These are phyloP conservation scores for Penicillium sp. DNA, from an alignment of 2,329 filamentous ascomycete genomes.

Conservation along the genomic window DNA sequence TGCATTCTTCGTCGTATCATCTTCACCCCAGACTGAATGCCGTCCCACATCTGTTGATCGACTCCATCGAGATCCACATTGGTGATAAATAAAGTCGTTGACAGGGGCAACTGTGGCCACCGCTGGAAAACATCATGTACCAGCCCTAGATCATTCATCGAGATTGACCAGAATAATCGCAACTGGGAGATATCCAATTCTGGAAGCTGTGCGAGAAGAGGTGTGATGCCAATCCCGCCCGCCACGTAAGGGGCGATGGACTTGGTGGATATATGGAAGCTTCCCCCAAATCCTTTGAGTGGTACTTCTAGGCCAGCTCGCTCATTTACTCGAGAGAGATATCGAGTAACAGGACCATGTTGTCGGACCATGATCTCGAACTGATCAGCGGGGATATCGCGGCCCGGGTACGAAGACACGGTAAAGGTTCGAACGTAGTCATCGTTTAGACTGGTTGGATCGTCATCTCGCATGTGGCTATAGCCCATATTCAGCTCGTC, in stretches of 20 bases:
- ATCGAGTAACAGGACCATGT: conserved; percentile 53
- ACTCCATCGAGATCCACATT: conserved; percentile 37
- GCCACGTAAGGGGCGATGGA: conserved; percentile 63
- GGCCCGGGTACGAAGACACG: conserved; percentile 60
- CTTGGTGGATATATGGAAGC: conserved; percentile 48
- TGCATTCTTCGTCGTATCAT: conserved; percentile 44
- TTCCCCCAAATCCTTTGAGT: conserved; percentile 71
- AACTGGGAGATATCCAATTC: conserved; percentile 51
- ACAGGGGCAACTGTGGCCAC: conserved; percentile 51
- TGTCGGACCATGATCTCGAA: conserved; percentile 3
- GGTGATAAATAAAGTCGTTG: conserved; percentile 65
- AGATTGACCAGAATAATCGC: conserved; percentile 66
- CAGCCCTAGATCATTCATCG: conserved; percentile 57
- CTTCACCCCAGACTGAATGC: conserved; percentile 3
- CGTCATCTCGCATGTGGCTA: conserved; percentile 78
- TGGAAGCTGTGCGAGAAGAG: conserved; percentile 56
- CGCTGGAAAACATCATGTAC: conserved; percentile 57
- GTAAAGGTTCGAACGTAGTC: conserved; percentile 84
- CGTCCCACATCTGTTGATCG: conserved; percentile 46
- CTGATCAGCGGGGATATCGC: conserved; percentile 37
- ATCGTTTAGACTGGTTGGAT: conserved; percentile 77
- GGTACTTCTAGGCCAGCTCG: conserved; percentile 59
- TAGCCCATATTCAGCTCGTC: conserved; percentile 64
- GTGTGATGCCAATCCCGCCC: conserved; percentile 80
- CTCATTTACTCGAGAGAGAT: conserved; percentile 60